phyloP scores from a whole-genome alignment of 1,284 basidiomycete species.

The Leucoagaricus sp. region DNA sequence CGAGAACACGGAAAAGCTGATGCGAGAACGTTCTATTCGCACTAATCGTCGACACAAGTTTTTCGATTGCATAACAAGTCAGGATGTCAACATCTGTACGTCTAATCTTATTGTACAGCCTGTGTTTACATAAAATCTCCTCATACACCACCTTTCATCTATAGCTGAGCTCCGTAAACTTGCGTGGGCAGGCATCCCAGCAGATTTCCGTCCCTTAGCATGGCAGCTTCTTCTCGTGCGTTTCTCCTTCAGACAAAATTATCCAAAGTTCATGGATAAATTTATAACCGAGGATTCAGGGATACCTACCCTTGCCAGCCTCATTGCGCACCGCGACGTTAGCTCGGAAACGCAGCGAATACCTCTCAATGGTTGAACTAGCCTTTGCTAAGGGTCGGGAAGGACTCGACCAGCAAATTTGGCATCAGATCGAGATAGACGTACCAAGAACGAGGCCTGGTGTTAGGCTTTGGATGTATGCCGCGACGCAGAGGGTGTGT shows the following conservation, averaged over 20 bases:
- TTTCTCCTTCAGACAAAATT: constrained; percentile 19
- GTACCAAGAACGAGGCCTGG: constrained; percentile 93
- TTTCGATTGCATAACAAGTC: constrained; percentile 65
- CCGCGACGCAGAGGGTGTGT: constrained; percentile 80
- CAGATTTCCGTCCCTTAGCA: constrained; percentile 85
- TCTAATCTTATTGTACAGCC: constrained; percentile 15
- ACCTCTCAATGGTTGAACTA: constrained; percentile 84
- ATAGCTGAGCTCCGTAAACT: constrained; percentile 83
- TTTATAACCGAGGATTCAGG: constrained; percentile 46
- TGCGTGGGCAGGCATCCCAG: constrained; percentile 95
- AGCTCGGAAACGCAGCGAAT: constrained; percentile 90
- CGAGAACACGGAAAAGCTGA: constrained; percentile 58
- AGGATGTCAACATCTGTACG: constrained; percentile 78
- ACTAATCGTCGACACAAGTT: constrained; percentile 75
- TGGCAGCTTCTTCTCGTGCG: constrained; percentile 94
- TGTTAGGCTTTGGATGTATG: constrained; percentile 88
- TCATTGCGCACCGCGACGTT: constrained; percentile 80
- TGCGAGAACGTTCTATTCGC: constrained; percentile 74
- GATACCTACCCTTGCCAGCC: constrained; percentile 87
- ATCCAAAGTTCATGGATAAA: neutral
- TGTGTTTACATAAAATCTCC: neutral
- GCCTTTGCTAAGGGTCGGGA: constrained; percentile 88
- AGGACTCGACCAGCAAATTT: constrained; percentile 90
- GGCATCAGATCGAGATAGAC: constrained; percentile 98
- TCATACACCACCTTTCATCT: constrained; percentile 10